Base-by-base conservation (phyloP, 345 rosid species). In the Turnera subulata region DNA sequence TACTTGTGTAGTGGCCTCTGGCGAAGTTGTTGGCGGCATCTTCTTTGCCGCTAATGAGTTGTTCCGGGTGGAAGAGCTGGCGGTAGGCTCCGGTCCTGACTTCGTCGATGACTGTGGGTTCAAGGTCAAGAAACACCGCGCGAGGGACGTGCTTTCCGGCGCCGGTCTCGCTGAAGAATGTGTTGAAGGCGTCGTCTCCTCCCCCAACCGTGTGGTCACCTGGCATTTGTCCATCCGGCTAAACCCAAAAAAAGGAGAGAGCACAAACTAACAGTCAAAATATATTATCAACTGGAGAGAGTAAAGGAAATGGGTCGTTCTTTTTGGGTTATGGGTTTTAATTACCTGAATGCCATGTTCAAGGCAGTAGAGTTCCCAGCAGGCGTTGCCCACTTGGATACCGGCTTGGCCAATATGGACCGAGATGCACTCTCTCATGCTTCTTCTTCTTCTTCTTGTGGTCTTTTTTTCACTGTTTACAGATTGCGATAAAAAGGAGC, bases 221-320 rank as follows among this genome's bases (percentile, higher is more conserved):
- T 5, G 20, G 57, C 65, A 61, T 61, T n/a, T 61, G 56, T 10
- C 65, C 65, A 42, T 61, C 65, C 24, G 56, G 65, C 50, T 61
- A 38, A 24, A 16, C 40, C 9, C 23, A 35, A 17, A 12, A 2
- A 33, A 11, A 18, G 0, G n/a, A 12, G 4, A 10, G 11, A 20
- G 24, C 14, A 25, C 3, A 17, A 26, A 33, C 17, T n/a, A 8
- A 17, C 9, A 2, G 1, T 16, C 13, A 32, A 33, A 35, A 2
- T 19, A 15, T 21, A 21, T 14, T 0, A 16, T 35, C 33, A 23
- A 40, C 24, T 3, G 19, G 7, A 0, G 17, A 54, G 5, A 6
- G 23, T 6, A 23, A 40, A 24, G 1, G 8, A 11, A 53, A 32
- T 12, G 8, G 15, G 8, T 12, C 14, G 11, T 10, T 49, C 14